Percentiles rank a stretch among this genome's conserved stretches.
Evolutionary conservation across 257 asterid species (phyloP).

Genomic region (Solanum rostratum): DNA sequence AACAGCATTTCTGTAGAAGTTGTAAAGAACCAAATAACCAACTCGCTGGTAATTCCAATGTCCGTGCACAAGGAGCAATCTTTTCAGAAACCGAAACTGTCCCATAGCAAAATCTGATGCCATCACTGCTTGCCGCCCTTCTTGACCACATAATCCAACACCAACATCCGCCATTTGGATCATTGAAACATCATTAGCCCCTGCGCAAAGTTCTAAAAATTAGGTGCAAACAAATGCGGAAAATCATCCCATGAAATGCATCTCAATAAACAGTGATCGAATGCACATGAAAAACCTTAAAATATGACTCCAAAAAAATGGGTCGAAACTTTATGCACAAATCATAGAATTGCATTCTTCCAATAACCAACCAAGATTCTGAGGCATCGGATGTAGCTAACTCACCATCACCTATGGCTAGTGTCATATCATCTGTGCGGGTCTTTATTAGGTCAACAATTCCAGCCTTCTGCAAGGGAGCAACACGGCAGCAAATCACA

Average conservation of each 20-base stretch:
- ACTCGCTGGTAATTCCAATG: constrained; percentile 97
- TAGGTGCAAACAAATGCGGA: constrained; percentile 9
- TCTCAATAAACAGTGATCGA: background rate
- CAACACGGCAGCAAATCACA: constrained; percentile 96
- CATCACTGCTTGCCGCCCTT: constrained; percentile 99
- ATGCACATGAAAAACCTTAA: background rate
- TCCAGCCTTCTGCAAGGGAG: constrained; percentile 99
- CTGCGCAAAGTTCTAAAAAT: constrained; percentile 29
- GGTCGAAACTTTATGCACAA: background rate
- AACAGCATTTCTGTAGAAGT: constrained; percentile 96
- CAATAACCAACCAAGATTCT: background rate
- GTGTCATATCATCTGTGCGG: constrained; percentile 93
- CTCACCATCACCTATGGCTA: constrained; percentile 99
- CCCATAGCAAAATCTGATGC: constrained; percentile 99
- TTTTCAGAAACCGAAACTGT: constrained; percentile 78
- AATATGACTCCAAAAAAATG: background rate
- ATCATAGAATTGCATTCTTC: background rate
- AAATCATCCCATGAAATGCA: background rate
- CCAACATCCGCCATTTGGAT: constrained; percentile 99
- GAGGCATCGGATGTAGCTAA: background rate
- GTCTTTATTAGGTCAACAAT: constrained; percentile 86
- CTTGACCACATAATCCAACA: constrained; percentile 98
- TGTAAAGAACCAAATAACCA: constrained; percentile 86
- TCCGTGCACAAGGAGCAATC: constrained; percentile 93
- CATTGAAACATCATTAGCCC: constrained; percentile 99